phyloP scores from a whole-genome alignment of 306 rosid species.

The Lathyrus aphaca region DNA sequence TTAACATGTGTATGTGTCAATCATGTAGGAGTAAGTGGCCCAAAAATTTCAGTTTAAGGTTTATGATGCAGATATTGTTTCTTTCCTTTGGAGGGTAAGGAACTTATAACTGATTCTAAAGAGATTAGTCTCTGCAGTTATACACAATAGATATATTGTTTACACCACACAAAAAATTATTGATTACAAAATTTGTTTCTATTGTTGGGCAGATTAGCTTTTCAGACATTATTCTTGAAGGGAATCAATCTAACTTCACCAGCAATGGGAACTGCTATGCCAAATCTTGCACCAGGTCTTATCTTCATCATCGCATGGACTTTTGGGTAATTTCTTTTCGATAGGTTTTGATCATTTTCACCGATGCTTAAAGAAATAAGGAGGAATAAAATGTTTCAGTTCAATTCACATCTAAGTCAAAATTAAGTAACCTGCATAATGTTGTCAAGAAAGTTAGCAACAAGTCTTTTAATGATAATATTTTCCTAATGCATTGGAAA shows the following conservation, averaged over 20 bases:
- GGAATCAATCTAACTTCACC: slow-evolving; percentile 83
- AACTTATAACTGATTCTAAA: slow-evolving; percentile 2
- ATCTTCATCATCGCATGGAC: slow-evolving; percentile 82
- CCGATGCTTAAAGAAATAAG: neutral
- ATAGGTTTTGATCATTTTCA: slow-evolving; percentile 17
- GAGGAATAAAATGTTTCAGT: neutral
- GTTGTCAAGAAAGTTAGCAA: neutral
- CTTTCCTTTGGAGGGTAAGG: slow-evolving; percentile 85
- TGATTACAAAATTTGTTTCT: neutral
- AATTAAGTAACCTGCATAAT: neutral
- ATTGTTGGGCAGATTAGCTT: slow-evolving; percentile 58
- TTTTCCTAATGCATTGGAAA: slow-evolving; percentile 3
- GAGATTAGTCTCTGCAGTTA: no score
- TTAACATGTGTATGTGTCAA: neutral
- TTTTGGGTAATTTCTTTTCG: slow-evolving; percentile 53
- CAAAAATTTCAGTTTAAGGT: slow-evolving; percentile 45
- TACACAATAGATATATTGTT: no score
- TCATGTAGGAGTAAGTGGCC: slow-evolving; percentile 77
- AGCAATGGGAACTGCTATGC: slow-evolving; percentile 94
- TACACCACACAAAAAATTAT: neutral
- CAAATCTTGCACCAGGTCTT: slow-evolving; percentile 87
- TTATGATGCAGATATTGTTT: slow-evolving; percentile 51
- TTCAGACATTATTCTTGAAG: slow-evolving; percentile 64
- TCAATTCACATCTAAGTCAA: neutral
- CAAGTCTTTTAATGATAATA: neutral